Base-by-base conservation (phyloP, 257 asterid species). In the Solanum sitiens region DNA sequence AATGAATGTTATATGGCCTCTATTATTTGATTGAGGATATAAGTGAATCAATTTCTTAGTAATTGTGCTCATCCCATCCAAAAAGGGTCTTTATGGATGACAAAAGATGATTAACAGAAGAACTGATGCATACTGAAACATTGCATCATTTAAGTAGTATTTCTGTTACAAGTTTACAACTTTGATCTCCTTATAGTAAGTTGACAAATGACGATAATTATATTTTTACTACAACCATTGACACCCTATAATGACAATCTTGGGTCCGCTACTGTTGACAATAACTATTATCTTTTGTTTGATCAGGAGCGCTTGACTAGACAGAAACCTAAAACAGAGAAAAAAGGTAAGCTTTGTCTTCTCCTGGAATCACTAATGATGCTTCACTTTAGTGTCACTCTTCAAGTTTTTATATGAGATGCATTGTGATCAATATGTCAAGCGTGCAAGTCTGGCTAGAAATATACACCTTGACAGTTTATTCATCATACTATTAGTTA, bases 221-320 rank as follows among this genome's bases (percentile, higher is more conserved):
- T 56, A 56, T 56, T 56, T 56, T 3, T 56, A 56, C 65, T 56
- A 18, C 65, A 56, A 56, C 0, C 65, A 18, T 47, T 18, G 65
- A 16, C 65, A 3, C n/a, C 65, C n/a, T 1, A 7, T 56, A 7
- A 1, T 56, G 65, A 56, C 0, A 56, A 56, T 56, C 65, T 11
- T 56, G 65, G 65, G n/a, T 18, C 65, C 1, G n/a, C 65, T 56
- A 56, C 4, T 56, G 0, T 56, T 56, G 65, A 56, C 4, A 35
- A 82, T 56, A 83, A 90, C 85, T 77, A 73, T 76, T 50, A 14
- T 59, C 83, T 76, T 44, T 25, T 13, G 61, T 89, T 83, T 53
- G 71, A 61, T 82, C 89, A 95, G 98, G 96, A 93, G 87, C 93
- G 86, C 89, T 92, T 92, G 86, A 25, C 89, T 67, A 89, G 93